Evolutionary conservation across 495 filamentous ascomycete genomes (phyloP).

Genomic region (Apodospora peruviana): DNA sequence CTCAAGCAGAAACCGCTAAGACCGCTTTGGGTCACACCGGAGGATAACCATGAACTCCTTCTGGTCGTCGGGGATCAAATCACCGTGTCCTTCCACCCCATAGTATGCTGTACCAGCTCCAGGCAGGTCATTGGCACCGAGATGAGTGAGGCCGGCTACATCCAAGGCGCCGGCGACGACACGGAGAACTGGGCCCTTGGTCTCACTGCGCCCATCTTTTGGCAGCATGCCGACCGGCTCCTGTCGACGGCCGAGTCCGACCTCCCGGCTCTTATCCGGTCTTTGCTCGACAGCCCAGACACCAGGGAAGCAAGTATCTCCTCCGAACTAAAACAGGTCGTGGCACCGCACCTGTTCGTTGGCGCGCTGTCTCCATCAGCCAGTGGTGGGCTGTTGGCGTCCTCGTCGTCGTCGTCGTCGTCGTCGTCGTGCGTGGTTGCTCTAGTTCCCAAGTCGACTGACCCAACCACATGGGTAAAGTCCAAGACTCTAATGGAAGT

Average conservation of each 20-base stretch:
- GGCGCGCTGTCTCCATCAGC: constrained; percentile 18
- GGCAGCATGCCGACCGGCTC: constrained; percentile 56
- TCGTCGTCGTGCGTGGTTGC: constrained; percentile 13
- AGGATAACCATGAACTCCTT: constrained; percentile 20
- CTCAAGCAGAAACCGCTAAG: constrained; percentile 56
- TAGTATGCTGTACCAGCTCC: constrained; percentile 80
- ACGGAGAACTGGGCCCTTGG: constrained; percentile 83
- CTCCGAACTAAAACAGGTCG: constrained; percentile 27
- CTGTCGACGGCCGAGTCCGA: constrained; percentile 57
- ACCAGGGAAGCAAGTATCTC: constrained; percentile 9
- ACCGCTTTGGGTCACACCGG: constrained; percentile 57
- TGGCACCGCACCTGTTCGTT: constrained; percentile 30
- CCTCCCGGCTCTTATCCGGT: constrained; percentile 56
- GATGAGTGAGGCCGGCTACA: constrained; percentile 67
- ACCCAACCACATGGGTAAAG: constrained; percentile 27
- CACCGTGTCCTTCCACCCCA: constrained; percentile 49
- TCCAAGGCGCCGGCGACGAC: constrained; percentile 93
- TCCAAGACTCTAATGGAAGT: constrained; percentile 50
- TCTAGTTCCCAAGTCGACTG: constrained; percentile 30
- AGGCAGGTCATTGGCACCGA: constrained; percentile 58
- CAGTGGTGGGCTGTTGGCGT: too few species aligned
- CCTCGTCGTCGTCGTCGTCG: not conserved
- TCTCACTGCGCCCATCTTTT: constrained; percentile 72
- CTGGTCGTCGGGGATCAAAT: constrained; percentile 15
- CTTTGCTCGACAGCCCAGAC: constrained; percentile 36